Evolutionary conservation across 1,284 basidiomycete species (phyloP).

Genomic region (Trichosporon coremiiforme): DNA sequence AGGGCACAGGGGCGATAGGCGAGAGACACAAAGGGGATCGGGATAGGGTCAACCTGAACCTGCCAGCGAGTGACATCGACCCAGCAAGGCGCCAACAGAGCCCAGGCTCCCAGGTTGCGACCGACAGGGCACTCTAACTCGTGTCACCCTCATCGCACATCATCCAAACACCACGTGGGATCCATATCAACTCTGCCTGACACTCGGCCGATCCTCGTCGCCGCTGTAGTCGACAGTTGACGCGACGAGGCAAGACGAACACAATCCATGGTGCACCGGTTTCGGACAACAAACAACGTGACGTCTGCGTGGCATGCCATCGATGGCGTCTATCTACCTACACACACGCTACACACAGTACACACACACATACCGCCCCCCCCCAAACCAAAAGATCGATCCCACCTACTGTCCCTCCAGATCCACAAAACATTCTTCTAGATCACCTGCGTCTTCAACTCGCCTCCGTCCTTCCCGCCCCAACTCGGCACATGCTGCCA

Average conservation of each 20-base stretch:
- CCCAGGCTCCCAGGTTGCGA: neutral
- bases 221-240: too few species aligned
- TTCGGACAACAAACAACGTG: too few species aligned
- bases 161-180: slow-evolving; percentile 1
- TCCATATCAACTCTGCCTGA: neutral
- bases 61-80: neutral
- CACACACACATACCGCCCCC: too few species aligned
- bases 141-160: slow-evolving; percentile 1
- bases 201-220: neutral
- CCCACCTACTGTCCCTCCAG: neutral
- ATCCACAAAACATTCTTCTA: neutral
- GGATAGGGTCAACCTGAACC: too few species aligned
- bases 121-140: neutral
- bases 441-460: slow-evolving; percentile 15
- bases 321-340: neutral
- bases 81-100: neutral
- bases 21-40: neutral
- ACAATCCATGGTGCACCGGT: too few species aligned
- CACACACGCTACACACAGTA: too few species aligned
- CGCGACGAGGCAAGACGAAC: too few species aligned
- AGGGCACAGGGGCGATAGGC: neutral
- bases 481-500: slow-evolving; percentile 2
- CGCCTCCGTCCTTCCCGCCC: neutral
- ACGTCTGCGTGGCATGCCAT: neutral
- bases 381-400: neutral